phyloP scores from a whole-genome alignment of 176 grass and related monocot species.

The Elymus sibiricus region DNA sequence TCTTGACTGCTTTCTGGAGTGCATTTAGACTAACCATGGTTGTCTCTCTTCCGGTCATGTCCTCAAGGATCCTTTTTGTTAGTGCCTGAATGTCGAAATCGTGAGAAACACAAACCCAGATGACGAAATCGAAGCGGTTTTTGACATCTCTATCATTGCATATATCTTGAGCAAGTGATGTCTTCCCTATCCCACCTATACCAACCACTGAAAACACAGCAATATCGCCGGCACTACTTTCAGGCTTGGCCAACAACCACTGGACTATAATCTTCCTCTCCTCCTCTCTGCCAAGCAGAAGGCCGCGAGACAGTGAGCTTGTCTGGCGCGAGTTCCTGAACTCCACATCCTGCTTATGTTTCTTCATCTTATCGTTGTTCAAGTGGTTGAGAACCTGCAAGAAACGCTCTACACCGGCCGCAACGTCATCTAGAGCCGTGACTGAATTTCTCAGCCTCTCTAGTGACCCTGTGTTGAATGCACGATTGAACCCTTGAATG shows the following conservation, averaged over 20 bases:
- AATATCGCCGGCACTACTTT: background rate
- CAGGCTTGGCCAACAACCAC: slow-evolving; percentile 3
- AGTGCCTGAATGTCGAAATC: slow-evolving; percentile 38
- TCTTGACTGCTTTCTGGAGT: slow-evolving; percentile 23
- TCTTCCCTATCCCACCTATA: slow-evolving; percentile 52
- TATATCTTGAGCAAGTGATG: slow-evolving; percentile 44
- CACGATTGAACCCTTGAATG: background rate
- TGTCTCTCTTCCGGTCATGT: background rate
- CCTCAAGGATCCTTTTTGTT: slow-evolving; percentile 45
- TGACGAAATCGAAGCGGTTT: slow-evolving; percentile 20
- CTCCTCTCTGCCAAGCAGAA: slow-evolving; percentile 12
- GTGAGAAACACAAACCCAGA: slow-evolving; percentile 43
- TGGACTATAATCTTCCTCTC: slow-evolving; percentile 3
- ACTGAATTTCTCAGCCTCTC: slow-evolving; percentile 11
- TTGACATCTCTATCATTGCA: slow-evolving; percentile 28
- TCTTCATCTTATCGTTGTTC: background rate
- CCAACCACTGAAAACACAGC: slow-evolving; percentile 44
- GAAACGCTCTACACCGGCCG: slow-evolving; percentile 5
- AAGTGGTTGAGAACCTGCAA: background rate
- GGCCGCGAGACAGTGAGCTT: background rate
- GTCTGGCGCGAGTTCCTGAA: background rate
- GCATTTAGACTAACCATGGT: slow-evolving; percentile 13
- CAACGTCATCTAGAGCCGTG: background rate
- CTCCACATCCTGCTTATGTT: background rate
- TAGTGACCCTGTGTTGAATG: background rate